Percentiles rank a stretch among this genome's conserved stretches.
phyloP scores from a whole-genome alignment of 2,329 filamentous ascomycete genomes.

The Fusarium sp. region DNA sequence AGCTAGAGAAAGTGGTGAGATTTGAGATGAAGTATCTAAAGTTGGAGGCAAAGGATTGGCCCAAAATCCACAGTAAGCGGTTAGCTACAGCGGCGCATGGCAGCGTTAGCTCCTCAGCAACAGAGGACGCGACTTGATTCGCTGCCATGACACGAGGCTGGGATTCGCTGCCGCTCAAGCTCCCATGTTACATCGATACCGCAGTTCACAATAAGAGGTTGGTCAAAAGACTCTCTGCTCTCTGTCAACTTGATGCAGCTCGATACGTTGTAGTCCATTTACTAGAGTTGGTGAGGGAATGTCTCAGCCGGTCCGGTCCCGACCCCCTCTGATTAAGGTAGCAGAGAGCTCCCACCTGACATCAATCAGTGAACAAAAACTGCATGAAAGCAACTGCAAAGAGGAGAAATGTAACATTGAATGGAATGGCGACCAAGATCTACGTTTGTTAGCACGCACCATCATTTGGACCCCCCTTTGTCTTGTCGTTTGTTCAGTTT shows the following conservation, averaged over 20 bases:
- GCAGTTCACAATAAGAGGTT: slow-evolving; percentile 6
- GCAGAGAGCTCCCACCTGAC: slow-evolving; percentile 17
- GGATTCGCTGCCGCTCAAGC: slow-evolving; percentile 15
- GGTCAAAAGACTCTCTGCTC: not conserved
- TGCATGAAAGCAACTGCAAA: slow-evolving; percentile 31
- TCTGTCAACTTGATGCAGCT: no score
- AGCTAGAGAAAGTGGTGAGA: not conserved
- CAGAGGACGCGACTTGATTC: slow-evolving; percentile 15
- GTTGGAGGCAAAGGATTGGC: no score
- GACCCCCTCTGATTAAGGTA: slow-evolving; percentile 11
- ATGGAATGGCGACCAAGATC: not conserved
- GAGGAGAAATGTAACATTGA: slow-evolving; percentile 43
- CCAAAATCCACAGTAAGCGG: not conserved
- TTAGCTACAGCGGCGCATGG: slow-evolving; percentile 1
- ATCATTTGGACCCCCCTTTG: not conserved
- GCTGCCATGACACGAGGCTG: slow-evolving; percentile 13
- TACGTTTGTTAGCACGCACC: slow-evolving; percentile 1
- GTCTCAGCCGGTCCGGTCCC: slow-evolving; percentile 19
- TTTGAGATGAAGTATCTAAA: not conserved
- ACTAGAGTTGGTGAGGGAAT: slow-evolving; percentile 4
- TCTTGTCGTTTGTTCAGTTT: slow-evolving; percentile 1
- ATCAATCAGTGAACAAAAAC: slow-evolving; percentile 13
- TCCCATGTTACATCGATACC: slow-evolving; percentile 22
- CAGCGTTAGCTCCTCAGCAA: slow-evolving; percentile 5
- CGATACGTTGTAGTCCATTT: not conserved